A percentile compares a stretch with the other conserved stretches of the same genome.
These are phyloP conservation scores for Ophiostoma ips DNA, from an alignment of 2,329 filamentous ascomycete species.

Conservation along the genomic window DNA sequence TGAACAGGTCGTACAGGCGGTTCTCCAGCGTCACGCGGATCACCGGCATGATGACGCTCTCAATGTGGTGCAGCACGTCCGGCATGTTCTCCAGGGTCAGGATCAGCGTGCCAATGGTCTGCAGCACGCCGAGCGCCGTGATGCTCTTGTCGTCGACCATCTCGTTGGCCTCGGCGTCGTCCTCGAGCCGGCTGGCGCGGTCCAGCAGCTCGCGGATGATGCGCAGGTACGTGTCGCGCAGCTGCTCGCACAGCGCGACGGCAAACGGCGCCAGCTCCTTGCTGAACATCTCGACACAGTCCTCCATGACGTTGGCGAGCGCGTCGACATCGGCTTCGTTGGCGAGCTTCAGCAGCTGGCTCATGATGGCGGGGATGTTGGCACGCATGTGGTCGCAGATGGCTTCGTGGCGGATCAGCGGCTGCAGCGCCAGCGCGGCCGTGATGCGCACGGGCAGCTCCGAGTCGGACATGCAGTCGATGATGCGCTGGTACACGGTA, in stretches of 20 bases:
- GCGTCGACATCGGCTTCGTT: slow-evolving; percentile 98
- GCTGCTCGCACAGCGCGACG: slow-evolving; percentile 86
- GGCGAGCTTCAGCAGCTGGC: slow-evolving; percentile 88
- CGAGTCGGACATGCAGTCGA: slow-evolving; percentile 93
- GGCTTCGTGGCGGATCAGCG: slow-evolving; percentile 86
- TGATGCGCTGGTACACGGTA: slow-evolving; percentile 89
- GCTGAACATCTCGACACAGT: slow-evolving; percentile 98
- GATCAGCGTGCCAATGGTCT: slow-evolving; percentile 95
- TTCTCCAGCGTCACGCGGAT: slow-evolving; percentile 94
- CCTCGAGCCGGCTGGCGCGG: slow-evolving; percentile 64
- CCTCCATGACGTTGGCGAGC: slow-evolving; percentile 96
- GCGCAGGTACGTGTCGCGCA: slow-evolving; percentile 88
- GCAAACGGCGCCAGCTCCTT: slow-evolving; percentile 92
- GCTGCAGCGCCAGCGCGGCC: slow-evolving; percentile 84
- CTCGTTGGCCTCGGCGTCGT: slow-evolving; percentile 71
- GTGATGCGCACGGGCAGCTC: slow-evolving; percentile 88
- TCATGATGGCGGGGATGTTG: slow-evolving; percentile 98
- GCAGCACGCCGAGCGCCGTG: slow-evolving; percentile 85
- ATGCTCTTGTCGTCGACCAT: slow-evolving; percentile 98
- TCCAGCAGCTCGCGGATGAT: slow-evolving; percentile 87
- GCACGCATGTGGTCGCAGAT: slow-evolving; percentile 93
- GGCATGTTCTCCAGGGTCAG: slow-evolving; percentile 94
- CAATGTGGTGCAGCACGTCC: slow-evolving; percentile 85
- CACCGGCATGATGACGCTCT: slow-evolving; percentile 92
- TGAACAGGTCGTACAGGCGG: slow-evolving; percentile 95